Evolutionary conservation across 352 stramenopile species (phyloP), one percentile per base, ranked within the genome.

Genomic region (Globisporangium megalacanthum): DNA sequence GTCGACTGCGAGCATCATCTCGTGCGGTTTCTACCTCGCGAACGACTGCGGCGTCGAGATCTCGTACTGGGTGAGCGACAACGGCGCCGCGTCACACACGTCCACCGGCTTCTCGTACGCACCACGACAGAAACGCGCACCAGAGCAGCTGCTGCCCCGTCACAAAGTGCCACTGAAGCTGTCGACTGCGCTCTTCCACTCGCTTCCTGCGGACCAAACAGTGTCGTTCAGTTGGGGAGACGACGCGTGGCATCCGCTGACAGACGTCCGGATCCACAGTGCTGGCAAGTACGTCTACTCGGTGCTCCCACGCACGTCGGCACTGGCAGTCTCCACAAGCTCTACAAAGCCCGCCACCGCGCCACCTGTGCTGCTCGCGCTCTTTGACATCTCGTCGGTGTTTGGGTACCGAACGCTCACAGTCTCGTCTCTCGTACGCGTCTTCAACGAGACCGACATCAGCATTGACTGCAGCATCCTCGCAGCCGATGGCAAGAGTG

Each of bases 271-370:
- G 2, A 89, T 92, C 49, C 78, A 87, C 33, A 86, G 77, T 36
- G 74, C 77, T 25, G 82, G 84, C 15, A 90, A 89, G 51, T 92
- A 86, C 49, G 69, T 94, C 0, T 91, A 92, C 54, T 80, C 79
- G 4, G 63, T 94, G 25, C 65, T 82, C 7, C 65, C 79, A 10
- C 49, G 52, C 49, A 53, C 25, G 36, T 61, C 52, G 42, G 17
- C 44, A 37, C 15, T 41, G 4, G 19, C 42, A 10, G 19, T 54
- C 8, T 53, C 51, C 0, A 17, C 49, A 13, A 31, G 39, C 1
- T 42, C 58, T 10, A 11, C 47, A 29, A 31, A 49, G 19, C 20
- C 42, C 25, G 33, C 50, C 6, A 17, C 22, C 8, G 25, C 42
- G 17, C 50, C 64, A 15, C 67, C 75, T 10, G 50, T 79, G 25